Evolutionary conservation across 106 monocot species (phyloP).

Genomic region (Hemerocallis citrina): DNA sequence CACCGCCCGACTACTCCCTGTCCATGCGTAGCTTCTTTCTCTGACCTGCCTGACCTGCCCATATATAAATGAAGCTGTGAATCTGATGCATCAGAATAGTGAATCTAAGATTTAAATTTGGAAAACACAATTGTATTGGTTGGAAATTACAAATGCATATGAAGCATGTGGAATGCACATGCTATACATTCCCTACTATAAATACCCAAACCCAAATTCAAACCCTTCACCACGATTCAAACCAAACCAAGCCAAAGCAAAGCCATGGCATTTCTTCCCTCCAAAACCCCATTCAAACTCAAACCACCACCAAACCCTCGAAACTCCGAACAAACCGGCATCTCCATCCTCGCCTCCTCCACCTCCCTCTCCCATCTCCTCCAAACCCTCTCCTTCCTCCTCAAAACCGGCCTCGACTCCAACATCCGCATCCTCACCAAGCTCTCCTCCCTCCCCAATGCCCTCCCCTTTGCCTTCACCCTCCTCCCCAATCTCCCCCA

Average conservation of each 20-base stretch:
- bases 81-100: too few species aligned
- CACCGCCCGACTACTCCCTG: too few species aligned
- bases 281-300: background rate
- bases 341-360: constrained; percentile 38
- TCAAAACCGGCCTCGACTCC: constrained; percentile 52
- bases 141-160: too few species aligned
- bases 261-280: background rate
- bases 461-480: constrained; percentile 29
- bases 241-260: background rate
- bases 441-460: constrained; percentile 34
- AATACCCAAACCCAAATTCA: too few species aligned
- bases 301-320: background rate
- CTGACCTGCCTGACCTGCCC: too few species aligned
- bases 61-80: too few species aligned
- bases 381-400: constrained; percentile 44
- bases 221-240: too few species aligned
- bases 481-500: constrained; percentile 40
- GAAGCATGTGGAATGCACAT: too few species aligned
- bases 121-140: too few species aligned
- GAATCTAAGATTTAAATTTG: too few species aligned
- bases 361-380: constrained; percentile 26
- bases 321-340: constrained; percentile 22
- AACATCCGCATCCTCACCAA: constrained; percentile 51
- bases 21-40: too few species aligned
- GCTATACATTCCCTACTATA: too few species aligned